A percentile compares a stretch with the other conserved stretches of the same genome.
These are phyloP conservation scores for Penicillium decumbens DNA, from an alignment of 2,329 filamentous ascomycete species.

Conservation along the genomic window DNA sequence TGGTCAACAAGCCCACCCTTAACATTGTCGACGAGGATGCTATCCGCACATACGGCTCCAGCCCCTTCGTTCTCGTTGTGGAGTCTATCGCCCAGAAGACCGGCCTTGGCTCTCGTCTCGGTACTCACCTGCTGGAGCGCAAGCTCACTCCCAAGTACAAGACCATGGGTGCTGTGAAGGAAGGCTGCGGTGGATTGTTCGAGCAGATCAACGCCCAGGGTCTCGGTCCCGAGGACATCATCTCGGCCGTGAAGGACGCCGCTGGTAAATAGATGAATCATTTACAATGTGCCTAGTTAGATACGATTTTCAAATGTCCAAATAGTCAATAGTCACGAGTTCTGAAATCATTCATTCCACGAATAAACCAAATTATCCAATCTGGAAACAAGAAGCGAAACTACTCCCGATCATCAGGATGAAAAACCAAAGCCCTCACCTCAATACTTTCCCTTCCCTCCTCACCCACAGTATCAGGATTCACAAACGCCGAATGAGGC, in stretches of 20 bases:
- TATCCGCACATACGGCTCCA: conserved; percentile 35
- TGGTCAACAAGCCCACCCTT: conserved; percentile 40
- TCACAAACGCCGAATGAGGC: conserved; percentile 55
- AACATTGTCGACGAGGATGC: conserved; percentile 40
- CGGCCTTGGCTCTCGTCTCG: conserved; percentile 37
- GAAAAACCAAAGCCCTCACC: conserved; percentile 52
- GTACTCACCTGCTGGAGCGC: conserved; percentile 35
- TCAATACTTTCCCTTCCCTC: conserved; percentile 53
- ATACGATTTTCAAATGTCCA: neutral
- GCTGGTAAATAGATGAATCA: conserved; percentile 16
- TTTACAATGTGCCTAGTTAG: neutral
- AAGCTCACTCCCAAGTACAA: conserved; percentile 37
- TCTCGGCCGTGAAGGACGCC: conserved; percentile 27
- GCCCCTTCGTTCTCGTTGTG: conserved; percentile 36
- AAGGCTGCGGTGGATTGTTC: conserved; percentile 38
- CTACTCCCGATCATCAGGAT: conserved; percentile 37
- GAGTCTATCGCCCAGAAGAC: conserved; percentile 42
- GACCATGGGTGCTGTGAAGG: conserved; percentile 36
- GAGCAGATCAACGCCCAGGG: conserved; percentile 40
- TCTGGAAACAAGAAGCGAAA: neutral
- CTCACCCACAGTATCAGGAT: conserved; percentile 43
- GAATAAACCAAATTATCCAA: neutral
- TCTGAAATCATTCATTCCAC: neutral
- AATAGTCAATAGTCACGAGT: neutral
- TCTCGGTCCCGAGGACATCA: conserved; percentile 34